Evolutionary conservation across 441 rosid genomes (phyloP).

Genomic region (Populus hybrid): DNA sequence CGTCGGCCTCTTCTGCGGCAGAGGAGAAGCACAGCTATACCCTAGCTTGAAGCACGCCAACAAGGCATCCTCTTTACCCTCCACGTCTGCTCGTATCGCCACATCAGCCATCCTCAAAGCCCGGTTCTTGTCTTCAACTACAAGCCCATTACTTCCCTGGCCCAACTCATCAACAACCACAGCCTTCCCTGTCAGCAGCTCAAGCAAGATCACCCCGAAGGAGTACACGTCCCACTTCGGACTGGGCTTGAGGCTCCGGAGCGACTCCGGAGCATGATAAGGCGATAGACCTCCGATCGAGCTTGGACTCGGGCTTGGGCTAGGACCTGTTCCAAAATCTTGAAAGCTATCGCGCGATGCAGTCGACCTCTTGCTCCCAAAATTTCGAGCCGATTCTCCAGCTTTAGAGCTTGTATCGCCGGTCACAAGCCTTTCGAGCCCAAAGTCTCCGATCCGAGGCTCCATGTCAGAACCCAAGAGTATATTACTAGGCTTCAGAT

Average conservation of each 20-base stretch:
- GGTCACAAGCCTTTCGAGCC: constrained; percentile 62
- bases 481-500: constrained; percentile 75
- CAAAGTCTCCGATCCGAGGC: constrained; percentile 79
- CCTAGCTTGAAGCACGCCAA: constrained; percentile 70
- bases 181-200: constrained; percentile 69
- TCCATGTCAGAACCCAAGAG: constrained; percentile 68
- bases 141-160: constrained; percentile 59
- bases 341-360: constrained; percentile 64
- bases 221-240: constrained; percentile 86
- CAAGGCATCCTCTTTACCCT: constrained; percentile 72
- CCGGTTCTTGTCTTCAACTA: constrained; percentile 53
- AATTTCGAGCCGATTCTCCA: constrained; percentile 53
- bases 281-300: constrained; percentile 53
- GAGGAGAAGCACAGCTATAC: constrained; percentile 64
- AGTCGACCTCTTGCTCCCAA: constrained; percentile 73
- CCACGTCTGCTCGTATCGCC: constrained; percentile 61
- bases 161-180: constrained; percentile 66
- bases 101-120: constrained; percentile 66
- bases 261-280: constrained; percentile 71
- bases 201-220: constrained; percentile 72
- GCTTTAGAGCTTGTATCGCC: constrained; percentile 64
- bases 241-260: constrained; percentile 68
- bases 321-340: constrained; percentile 42
- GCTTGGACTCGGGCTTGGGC: constrained; percentile 85
- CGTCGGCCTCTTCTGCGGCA: constrained; percentile 75